Evolutionary conservation across 106 monocot species (phyloP).

Genomic region (Narthecium ossifragum): DNA sequence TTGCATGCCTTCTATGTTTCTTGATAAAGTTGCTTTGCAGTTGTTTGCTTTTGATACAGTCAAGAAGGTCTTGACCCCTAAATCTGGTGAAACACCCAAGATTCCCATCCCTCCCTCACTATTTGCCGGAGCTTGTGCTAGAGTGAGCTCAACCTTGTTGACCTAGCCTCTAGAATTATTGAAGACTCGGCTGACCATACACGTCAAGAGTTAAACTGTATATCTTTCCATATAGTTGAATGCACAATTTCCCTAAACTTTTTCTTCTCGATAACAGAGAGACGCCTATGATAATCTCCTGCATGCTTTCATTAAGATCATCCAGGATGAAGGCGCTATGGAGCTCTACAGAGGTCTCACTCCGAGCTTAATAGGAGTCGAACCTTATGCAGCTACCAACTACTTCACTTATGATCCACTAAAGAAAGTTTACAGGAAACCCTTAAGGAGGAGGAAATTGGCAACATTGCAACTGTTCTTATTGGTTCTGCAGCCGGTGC

Average conservation of each 20-base stretch:
- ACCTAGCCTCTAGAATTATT: conserved; percentile 91
- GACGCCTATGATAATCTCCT: conserved; percentile 78
- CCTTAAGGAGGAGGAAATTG: conserved; percentile 46
- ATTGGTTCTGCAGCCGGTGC: conserved; percentile 90
- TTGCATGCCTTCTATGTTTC: neutral
- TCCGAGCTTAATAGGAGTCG: conserved; percentile 83
- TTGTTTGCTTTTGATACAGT: conserved; percentile 87
- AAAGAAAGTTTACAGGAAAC: conserved; percentile 61
- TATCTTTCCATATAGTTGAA: no score
- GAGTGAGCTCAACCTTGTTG: conserved; percentile 79
- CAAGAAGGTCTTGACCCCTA: conserved; percentile 66
- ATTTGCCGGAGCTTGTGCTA: conserved; percentile 91
- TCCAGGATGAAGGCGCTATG: conserved; percentile 70
- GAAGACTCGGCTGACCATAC: conserved; percentile 87
- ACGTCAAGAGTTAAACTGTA: no score
- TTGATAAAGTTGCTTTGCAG: conserved; percentile 32
- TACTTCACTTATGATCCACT: conserved; percentile 86
- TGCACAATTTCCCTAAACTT: no score
- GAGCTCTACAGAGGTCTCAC: conserved; percentile 93
- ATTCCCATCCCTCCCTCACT: conserved; percentile 64
- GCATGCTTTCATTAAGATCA: conserved; percentile 78
- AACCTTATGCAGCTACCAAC: conserved; percentile 88
- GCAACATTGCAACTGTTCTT: conserved; percentile 69
- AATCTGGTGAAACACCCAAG: conserved; percentile 45
- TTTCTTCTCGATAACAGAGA: conserved; percentile 69